A percentile compares a stretch with the other conserved stretches of the same genome.
phyloP scores from a whole-genome alignment of 495 filamentous ascomycete species.

The Penicillium waksmanii region DNA sequence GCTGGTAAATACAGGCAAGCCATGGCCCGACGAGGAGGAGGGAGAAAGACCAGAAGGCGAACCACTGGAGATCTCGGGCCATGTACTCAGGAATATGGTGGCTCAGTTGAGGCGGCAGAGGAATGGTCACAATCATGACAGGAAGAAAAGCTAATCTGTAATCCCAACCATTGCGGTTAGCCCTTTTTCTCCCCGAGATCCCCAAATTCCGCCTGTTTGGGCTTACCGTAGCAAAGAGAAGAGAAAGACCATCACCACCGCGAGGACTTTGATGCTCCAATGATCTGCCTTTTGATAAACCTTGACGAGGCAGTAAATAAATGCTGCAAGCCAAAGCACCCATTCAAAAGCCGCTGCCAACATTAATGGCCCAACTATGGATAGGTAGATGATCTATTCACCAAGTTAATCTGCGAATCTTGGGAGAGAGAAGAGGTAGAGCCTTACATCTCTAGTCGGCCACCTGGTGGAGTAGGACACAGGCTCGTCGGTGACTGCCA shows the following conservation, averaged over 20 bases:
- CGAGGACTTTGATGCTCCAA: constrained; percentile 76
- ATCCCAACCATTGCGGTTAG: neutral
- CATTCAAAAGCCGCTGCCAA: constrained; percentile 87
- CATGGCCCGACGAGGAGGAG: constrained; percentile 83
- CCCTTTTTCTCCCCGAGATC: neutral
- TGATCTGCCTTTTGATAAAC: constrained; percentile 90
- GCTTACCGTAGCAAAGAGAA: constrained; percentile 77
- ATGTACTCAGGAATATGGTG: constrained; percentile 68
- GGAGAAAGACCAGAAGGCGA: constrained; percentile 95
- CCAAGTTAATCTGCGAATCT: neutral
- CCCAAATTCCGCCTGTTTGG: neutral
- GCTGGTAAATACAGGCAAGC: constrained; percentile 89
- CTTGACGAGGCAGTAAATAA: constrained; percentile 88
- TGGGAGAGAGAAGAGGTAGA: neutral
- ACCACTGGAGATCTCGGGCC: constrained; percentile 83
- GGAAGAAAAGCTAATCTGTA: constrained; percentile 83
- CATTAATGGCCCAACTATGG: constrained; percentile 82
- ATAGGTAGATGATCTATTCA: constrained; percentile 74
- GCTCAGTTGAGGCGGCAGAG: constrained; percentile 72
- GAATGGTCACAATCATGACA: constrained; percentile 93
- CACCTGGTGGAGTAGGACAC: constrained; percentile 36
- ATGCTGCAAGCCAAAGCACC: constrained; percentile 91
- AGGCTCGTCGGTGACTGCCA: neutral
- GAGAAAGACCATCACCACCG: constrained; percentile 71
- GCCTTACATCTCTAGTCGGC: constrained; percentile 69